Evolutionary conservation across 306 rosid genomes (phyloP), one percentile per base, ranked within the genome.

Genomic region (Geum urbanum): DNA sequence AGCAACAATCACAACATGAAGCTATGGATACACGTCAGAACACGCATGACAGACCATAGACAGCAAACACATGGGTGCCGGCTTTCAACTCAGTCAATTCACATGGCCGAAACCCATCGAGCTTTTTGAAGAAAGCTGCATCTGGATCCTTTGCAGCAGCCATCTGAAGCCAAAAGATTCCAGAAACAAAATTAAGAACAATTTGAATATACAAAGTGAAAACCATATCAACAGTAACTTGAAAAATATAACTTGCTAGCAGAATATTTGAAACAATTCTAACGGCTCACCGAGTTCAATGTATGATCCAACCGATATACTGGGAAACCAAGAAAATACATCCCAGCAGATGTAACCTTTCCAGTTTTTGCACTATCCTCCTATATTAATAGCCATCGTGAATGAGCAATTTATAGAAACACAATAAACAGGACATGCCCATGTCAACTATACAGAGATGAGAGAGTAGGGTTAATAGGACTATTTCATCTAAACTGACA

Each of bases 251-350:
- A 56, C n/a, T 57, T 39, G 32, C 47, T 22, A 27, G 10, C 58
- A 66, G 72, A 43, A 55, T 78, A 46, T 57, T 60, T 63, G 53
- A 18, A 22, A 13, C 40, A 24, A 69, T 41, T 53, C 52, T 43
- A 75, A 70, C 55, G 71, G 83, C 99, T 80, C 81, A 95, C 99
- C 9, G 91, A 84, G 80, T 83, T 95, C 63, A 75, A 70, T 66
- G 95, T 87, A 68, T 86, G 97, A 70, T 91, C 96, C 76, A 95
- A 76, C 50, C 92, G 95, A 84, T 95, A 95, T 68, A 95, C 96
- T 58, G 99, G 97, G 75, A 95, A 95, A 67, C 97, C 96, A 69
- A 95, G 97, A 85, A 95, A 95, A 83, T 87, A 95, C 96, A 91
- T 89, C 76, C 99, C 99, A 72, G 99, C 92, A 49, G 96, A 91